phyloP scores from a whole-genome alignment of 2,329 filamentous ascomycete species.

The Herpotrichia juniperi region DNA sequence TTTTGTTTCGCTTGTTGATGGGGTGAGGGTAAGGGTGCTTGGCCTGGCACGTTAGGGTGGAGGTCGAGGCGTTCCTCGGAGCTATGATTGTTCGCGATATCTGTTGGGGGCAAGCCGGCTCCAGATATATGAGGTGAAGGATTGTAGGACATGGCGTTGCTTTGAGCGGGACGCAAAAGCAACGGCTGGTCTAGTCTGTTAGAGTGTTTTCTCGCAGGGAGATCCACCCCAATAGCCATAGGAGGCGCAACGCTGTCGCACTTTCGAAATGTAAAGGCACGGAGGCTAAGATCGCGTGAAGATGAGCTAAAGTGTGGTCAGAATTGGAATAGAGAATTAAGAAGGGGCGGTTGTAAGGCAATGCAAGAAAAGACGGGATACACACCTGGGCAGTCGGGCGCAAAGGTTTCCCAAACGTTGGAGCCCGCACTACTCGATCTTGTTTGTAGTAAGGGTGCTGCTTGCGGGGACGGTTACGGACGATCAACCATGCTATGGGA shows the following conservation, averaged over 20 bases:
- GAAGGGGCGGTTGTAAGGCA: constrained; percentile 22
- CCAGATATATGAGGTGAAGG: constrained; percentile 34
- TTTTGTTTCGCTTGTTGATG: constrained; percentile 42
- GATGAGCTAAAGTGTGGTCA: constrained; percentile 20
- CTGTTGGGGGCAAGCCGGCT: constrained; percentile 29
- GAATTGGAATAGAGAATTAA: constrained; percentile 34
- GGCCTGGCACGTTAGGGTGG: constrained; percentile 24
- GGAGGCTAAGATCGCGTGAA: constrained; percentile 34
- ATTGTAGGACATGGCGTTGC: constrained; percentile 44
- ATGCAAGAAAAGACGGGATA: constrained; percentile 23
- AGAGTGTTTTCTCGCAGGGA: constrained; percentile 42
- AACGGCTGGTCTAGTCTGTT: constrained; percentile 39
- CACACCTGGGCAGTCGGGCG: constrained; percentile 37
- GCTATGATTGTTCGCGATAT: constrained; percentile 27
- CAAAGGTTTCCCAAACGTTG: constrained; percentile 41
- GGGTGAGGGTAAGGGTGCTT: constrained; percentile 21
- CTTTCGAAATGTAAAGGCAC: constrained; percentile 29
- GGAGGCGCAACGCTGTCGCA: constrained; percentile 37
- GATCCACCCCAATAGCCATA: constrained; percentile 47
- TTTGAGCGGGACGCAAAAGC: constrained; percentile 34
- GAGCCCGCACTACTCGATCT: constrained; percentile 42
- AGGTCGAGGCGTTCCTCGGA: constrained; percentile 27
- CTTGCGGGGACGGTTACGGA: constrained; percentile 37
- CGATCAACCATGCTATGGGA: constrained; percentile 42
- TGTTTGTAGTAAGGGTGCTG: constrained; percentile 34